These are phyloP conservation scores for Lentinus brumalis DNA, from an alignment of 768 basidiomycete genomes.

Conservation along the genomic window DNA sequence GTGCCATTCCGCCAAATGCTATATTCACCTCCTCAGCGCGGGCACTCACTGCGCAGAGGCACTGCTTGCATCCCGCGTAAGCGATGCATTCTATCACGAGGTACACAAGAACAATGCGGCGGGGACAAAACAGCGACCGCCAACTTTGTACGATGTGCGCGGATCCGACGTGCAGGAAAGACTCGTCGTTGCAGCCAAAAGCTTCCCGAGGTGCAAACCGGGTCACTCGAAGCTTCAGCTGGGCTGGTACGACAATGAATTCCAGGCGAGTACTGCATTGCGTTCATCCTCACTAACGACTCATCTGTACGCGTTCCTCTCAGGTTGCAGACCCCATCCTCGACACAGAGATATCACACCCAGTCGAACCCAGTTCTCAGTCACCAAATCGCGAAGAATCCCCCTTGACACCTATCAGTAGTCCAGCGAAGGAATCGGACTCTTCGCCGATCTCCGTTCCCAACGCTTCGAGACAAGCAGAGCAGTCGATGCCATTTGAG, in stretches of 20 bases:
- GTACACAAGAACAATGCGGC: background rate
- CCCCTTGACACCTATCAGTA: too few relatives aligned
- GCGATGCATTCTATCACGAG: background rate
- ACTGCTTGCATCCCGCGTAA: conserved; percentile 19
- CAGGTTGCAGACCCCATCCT: too few relatives aligned
- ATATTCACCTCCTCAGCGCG: conserved; percentile 36
- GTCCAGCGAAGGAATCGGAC: too few relatives aligned
- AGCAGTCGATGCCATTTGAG: background rate
- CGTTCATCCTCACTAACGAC: too few relatives aligned
- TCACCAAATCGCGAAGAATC: too few relatives aligned
- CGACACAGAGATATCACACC: too few relatives aligned
- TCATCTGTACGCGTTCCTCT: too few relatives aligned
- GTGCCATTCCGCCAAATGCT: conserved; percentile 42
- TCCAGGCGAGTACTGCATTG: background rate
- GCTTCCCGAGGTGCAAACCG: conserved; percentile 52
- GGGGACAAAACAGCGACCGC: background rate
- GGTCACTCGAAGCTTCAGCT: conserved; percentile 37
- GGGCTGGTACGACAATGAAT: conserved; percentile 64
- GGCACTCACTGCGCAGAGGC: conserved; percentile 42
- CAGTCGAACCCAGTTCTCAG: too few relatives aligned
- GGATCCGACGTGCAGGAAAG: conserved; percentile 25
- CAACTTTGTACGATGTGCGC: background rate
- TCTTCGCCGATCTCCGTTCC: too few relatives aligned
- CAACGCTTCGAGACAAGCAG: background rate
- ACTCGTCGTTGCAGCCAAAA: conserved; percentile 49